Evolutionary conservation across 371 early-diverging fungal genomes (phyloP), one percentile per base, ranked within the genome.

Genomic region (Mucor velutinosus): DNA sequence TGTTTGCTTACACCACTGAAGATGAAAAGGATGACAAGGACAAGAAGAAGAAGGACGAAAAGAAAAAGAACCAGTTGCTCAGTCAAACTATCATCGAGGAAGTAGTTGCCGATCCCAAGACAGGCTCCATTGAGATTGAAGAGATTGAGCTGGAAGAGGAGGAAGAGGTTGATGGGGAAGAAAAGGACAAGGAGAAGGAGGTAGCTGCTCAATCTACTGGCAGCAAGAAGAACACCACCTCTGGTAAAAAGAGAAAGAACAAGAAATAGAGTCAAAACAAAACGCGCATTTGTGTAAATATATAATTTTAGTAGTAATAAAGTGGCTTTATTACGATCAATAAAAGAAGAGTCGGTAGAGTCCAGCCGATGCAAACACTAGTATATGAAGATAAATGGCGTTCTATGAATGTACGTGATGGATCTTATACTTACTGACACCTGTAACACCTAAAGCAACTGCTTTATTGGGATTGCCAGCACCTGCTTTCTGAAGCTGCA

Each of bases 1-100:
- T 96, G 21, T 93, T 95, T 60, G 86, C 80, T 7, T 98, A 92
- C 73, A 83, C 87, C 4, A 87, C 93, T 15, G 91, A 91, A 32
- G 86, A 87, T 43, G 78, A 78, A 7, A 82, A 88, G 39, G 79
- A 87, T 32, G 72, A 83, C n/a, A 77, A 83, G 41, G 69, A 79
- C 32, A 75, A 65, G 7, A 66, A 65, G n/a, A 55, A 58, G 51
- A 65, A 67, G 55, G 62, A 47, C 25, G 53, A 55, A 32, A 66
- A 67, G 37, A 56, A 43, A 27, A 27, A 41, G 35, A 61, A 68
- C 8, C 30, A 51, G 27, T 47, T 43, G 39, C 58, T 68, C 27
- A 66, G 61, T 21, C 51, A 58, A 70, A 51, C 58, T 17, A 19
- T n/a, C 14, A 21, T 67, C 41, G 68, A 61, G 15, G 59, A 66